Conservation (phyloP, 352 stramenopile genomes). For the Pilasporangium apinafurcum region DNA sequence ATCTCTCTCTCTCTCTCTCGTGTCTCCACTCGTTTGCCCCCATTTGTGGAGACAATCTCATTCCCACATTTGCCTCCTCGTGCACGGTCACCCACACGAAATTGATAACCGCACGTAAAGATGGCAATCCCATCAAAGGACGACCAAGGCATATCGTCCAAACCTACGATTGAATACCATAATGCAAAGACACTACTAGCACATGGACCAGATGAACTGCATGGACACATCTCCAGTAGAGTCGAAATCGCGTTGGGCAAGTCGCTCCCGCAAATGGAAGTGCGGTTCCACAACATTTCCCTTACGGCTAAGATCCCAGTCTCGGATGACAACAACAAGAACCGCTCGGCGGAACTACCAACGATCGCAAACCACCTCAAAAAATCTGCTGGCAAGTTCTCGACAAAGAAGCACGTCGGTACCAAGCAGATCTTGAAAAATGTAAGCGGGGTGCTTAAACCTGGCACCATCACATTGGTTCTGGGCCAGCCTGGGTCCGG, state of each 20-base stretch:
- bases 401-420: slow-evolving; percentile 17
- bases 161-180: slow-evolving; percentile 13
- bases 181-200: slow-evolving; percentile 26
- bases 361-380: slow-evolving; percentile 14
- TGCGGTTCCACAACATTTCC: slow-evolving; percentile 25
- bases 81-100: too few relatives aligned
- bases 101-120: too few relatives aligned
- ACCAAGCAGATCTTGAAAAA: slow-evolving; percentile 35
- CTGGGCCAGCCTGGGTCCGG: slow-evolving; percentile 1
- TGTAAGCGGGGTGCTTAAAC: slow-evolving; percentile 5
- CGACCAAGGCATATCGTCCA: too few relatives aligned
- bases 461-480: slow-evolving; percentile 10
- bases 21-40: too few relatives aligned
- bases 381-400: slow-evolving; percentile 8
- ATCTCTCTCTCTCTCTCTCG: too few relatives aligned
- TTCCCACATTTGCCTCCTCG: too few relatives aligned
- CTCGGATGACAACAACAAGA: too few relatives aligned
- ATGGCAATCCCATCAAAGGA: too few relatives aligned
- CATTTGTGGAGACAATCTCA: too few relatives aligned
- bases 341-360: slow-evolving; percentile 6
- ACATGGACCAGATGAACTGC: slow-evolving; percentile 17
- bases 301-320: too few relatives aligned
- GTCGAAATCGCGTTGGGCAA: slow-evolving; percentile 19
- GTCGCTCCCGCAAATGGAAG: slow-evolving; percentile 31
- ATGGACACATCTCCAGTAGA: slow-evolving; percentile 17